A percentile compares a stretch with the other conserved stretches of the same genome.
These are phyloP conservation scores for Apostasia shenzhenica DNA, from an alignment of 106 monocot genomes.

Conservation along the genomic window DNA sequence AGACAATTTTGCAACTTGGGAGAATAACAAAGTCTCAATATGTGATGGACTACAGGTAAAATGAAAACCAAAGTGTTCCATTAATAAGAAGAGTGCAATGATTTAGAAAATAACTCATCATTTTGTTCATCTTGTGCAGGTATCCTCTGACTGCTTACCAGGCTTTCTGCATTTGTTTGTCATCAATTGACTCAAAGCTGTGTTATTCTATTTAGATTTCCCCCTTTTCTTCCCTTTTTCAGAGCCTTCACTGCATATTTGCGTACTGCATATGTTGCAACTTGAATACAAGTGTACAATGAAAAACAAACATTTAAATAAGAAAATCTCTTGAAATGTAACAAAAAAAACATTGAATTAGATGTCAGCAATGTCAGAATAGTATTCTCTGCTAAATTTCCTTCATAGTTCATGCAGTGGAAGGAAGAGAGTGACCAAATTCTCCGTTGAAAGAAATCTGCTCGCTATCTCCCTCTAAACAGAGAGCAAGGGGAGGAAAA, in stretches of 20 bases:
- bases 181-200: slow-evolving; percentile 88
- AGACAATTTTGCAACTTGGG: slow-evolving; percentile 70
- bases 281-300: no score
- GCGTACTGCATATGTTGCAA: no score
- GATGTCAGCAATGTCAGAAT: no score
- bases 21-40: slow-evolving; percentile 70
- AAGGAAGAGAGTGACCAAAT: no score
- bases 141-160: slow-evolving; percentile 89
- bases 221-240: not conserved
- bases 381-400: no score
- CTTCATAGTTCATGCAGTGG: no score
- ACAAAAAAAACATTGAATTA: no score
- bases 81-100: not conserved
- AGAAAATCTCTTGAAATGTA: no score
- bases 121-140: slow-evolving; percentile 28
- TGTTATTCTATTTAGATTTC: slow-evolving; percentile 62
- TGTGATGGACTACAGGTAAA: slow-evolving; percentile 82
- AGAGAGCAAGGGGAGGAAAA: no score
- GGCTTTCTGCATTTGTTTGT: slow-evolving; percentile 94
- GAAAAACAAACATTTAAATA: no score
- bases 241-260: not conserved
- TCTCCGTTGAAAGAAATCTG: no score
- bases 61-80: not conserved
- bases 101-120: not conserved
- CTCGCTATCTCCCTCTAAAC: no score